Conservation (phyloP, 1,284 basidiomycete genomes). For the Clitocybe nebularis region DNA sequence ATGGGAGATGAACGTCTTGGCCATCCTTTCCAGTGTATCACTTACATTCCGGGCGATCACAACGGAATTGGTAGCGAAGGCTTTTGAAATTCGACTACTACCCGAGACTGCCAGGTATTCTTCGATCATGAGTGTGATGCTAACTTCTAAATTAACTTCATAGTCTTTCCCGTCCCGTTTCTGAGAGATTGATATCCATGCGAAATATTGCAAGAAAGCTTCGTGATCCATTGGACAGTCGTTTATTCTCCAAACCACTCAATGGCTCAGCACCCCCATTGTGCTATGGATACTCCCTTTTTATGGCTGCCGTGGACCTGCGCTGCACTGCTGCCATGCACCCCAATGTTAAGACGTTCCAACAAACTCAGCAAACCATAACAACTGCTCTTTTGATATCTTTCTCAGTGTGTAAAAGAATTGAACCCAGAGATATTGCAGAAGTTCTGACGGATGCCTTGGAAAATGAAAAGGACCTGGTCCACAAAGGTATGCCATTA, state of each 20-base stretch:
- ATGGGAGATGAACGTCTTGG: constrained; percentile 23
- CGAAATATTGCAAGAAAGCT: constrained; percentile 19
- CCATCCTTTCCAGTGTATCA: constrained; percentile 15
- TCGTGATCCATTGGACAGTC: constrained; percentile 19
- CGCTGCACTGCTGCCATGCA: constrained; percentile 20
- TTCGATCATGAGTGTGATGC: too few species aligned
- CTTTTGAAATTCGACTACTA: constrained; percentile 7
- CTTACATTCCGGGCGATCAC: constrained; percentile 11
- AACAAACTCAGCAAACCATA: too few species aligned
- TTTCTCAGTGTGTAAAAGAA: too few species aligned
- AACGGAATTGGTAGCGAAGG: constrained; percentile 11
- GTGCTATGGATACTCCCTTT: constrained; percentile 26
- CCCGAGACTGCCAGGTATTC: too few species aligned
- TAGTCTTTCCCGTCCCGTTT: constrained; percentile 18
- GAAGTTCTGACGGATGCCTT: constrained; percentile 19
- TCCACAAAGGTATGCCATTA: constrained; percentile 20
- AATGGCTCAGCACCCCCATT: constrained; percentile 21
- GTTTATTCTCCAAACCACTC: constrained; percentile 18
- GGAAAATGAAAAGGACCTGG: constrained; percentile 19
- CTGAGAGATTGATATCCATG: constrained; percentile 22
- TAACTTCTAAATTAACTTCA: too few species aligned
- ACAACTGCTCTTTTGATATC: too few species aligned
- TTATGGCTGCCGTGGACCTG: constrained; percentile 24
- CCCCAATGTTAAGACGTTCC: too few species aligned
- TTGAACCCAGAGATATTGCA: constrained; percentile 23